Conservation (phyloP, 164 flowering plant species). For the Magnolia officinalis region DNA sequence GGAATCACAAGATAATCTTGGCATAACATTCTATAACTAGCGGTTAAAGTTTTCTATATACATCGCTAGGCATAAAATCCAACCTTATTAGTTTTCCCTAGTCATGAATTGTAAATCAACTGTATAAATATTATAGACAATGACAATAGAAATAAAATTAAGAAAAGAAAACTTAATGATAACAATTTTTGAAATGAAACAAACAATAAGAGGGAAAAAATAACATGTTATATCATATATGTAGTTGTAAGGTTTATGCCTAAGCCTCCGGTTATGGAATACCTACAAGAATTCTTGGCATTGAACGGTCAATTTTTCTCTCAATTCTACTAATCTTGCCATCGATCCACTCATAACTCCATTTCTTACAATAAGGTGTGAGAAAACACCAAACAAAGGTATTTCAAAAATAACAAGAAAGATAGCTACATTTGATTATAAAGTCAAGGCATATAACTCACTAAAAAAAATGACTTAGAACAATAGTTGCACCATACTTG, state of each 20-base stretch:
- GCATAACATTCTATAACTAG: neutral
- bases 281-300: constrained; percentile 79
- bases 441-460: neutral
- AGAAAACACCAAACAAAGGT: neutral
- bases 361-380: constrained; percentile 45
- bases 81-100: constrained; percentile 99
- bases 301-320: constrained; percentile 84
- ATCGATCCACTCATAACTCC: constrained; percentile 90
- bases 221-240: constrained; percentile 89
- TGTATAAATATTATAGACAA: neutral
- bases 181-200: neutral
- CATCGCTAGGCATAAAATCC: neutral
- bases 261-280: constrained; percentile 92
- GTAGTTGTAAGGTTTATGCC: constrained; percentile 97
- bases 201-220: neutral
- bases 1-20: constrained; percentile 15
- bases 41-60: neutral
- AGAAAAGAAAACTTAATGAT: neutral
- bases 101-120: constrained; percentile 98
- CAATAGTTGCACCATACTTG: too few relatives aligned
- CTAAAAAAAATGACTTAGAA: neutral
- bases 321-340: constrained; percentile 90
- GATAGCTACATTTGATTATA: neutral
- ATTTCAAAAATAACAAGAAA: neutral
- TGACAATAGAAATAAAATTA: constrained; percentile 4